Base-by-base conservation (phyloP, 2,329 filamentous ascomycete genomes). In the Trichoderma hamatum region DNA sequence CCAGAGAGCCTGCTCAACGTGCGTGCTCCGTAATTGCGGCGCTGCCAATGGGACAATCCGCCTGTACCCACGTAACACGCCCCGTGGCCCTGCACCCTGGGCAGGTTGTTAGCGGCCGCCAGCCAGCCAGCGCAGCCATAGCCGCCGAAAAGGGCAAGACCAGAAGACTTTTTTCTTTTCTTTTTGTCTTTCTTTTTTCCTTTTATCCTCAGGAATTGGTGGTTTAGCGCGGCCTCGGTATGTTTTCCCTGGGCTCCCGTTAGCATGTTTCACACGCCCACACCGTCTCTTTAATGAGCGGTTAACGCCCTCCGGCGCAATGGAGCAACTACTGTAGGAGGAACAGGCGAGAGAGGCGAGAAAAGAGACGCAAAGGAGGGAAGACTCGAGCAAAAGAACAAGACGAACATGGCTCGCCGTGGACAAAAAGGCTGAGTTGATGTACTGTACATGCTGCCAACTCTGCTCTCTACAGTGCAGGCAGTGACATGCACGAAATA, bases 141-240 rank as follows among this genome's bases (percentile, higher is more conserved):
- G 34, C n/a, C 55, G 61, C 68, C 68, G 30, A 70, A 70, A 67
- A 49, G 49, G 68, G 68, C 54, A 70, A 70, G 65, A 69, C 62
- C 11, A 30, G 51, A 51, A 24, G 24, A 28, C n/a, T 32, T 58
- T 66, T 66, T 66, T 58, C 32, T 49, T 11, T 39, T 56, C 28
- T 49, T 60, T 52, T 19, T 6, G 21, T 55, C 32, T 58, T 66
- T 13, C 55, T 66, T 36, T 19, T 49, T 67, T 49, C 7, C 39
- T 19, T 43, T 6, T 2, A 9, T n/a, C 39, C 39, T 43, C 16
- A 43, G 39, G 39, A 19, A n/a, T 43, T 19, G 19, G n/a, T 66
- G 52, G 49, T 58, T 56, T 65, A 65, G 62, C 62, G 34, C 62
- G 49, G 49, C 49, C 49, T 64, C 51, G 61, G 51, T 10, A 16